Evolutionary conservation across 352 stramenopile species (phyloP).

Genomic region (Elongisporangium senticosum): DNA sequence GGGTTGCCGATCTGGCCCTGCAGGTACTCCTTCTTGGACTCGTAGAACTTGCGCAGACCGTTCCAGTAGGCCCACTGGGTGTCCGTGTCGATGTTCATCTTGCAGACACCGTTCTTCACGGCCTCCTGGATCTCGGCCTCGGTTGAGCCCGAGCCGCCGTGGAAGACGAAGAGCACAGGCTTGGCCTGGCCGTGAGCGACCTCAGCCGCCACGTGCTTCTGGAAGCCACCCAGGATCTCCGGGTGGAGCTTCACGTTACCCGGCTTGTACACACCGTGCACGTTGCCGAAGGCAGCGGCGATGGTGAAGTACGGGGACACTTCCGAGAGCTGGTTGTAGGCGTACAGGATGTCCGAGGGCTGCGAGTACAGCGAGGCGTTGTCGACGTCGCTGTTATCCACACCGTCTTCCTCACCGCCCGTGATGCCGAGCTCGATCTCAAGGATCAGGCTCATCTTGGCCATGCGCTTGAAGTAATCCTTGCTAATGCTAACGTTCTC

Average conservation of each 20-base stretch:
- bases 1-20: slow-evolving; percentile 98
- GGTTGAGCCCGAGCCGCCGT: slow-evolving; percentile 96
- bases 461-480: slow-evolving; percentile 97
- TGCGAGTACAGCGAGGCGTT: slow-evolving; percentile 90
- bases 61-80: slow-evolving; percentile 99
- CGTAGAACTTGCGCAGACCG: slow-evolving; percentile 97
- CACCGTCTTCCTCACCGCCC: slow-evolving; percentile 97
- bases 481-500: slow-evolving; percentile 98
- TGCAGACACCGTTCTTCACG: slow-evolving; percentile 96
- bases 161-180: slow-evolving; percentile 98
- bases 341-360: slow-evolving; percentile 94
- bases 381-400: slow-evolving; percentile 96
- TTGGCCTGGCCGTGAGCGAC: slow-evolving; percentile 83
- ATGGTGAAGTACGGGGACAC: slow-evolving; percentile 94
- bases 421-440: slow-evolving; percentile 99
- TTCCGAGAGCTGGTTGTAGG: slow-evolving; percentile 93
- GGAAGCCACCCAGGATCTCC: slow-evolving; percentile 95
- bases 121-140: slow-evolving; percentile 95
- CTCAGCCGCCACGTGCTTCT: slow-evolving; percentile 83
- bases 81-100: slow-evolving; percentile 99
- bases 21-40: slow-evolving; percentile 96
- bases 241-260: slow-evolving; percentile 99
- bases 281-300: slow-evolving; percentile 95
- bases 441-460: slow-evolving; percentile 94
- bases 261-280: slow-evolving; percentile 98